A percentile compares a stretch with the other conserved stretches of the same genome.
Conservation (phyloP, 352 stramenopile species). For the Phytophthora uliginosa region DNA sequence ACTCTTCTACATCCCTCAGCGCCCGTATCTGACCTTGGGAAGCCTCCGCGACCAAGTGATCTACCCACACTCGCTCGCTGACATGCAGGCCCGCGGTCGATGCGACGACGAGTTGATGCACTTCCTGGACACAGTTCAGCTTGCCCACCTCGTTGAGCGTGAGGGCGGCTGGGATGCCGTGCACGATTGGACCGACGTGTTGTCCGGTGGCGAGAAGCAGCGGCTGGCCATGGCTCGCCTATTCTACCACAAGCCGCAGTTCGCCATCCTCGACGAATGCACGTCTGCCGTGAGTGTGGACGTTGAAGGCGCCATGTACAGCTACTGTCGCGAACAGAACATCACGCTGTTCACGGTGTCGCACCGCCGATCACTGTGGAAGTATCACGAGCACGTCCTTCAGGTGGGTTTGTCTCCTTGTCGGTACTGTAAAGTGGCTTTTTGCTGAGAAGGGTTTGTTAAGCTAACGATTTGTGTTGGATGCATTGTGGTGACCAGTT, state of each 20-base stretch:
- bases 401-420: conserved; percentile 37
- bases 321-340: conserved; percentile 75
- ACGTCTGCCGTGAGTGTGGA: conserved; percentile 83
- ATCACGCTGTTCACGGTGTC: conserved; percentile 93
- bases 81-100: conserved; percentile 54
- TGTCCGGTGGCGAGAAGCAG: conserved; percentile 92
- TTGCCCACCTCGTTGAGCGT: conserved; percentile 71
- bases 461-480: background rate
- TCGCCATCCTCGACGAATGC: conserved; percentile 90
- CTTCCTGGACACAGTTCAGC: conserved; percentile 79
- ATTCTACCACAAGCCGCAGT: conserved; percentile 90
- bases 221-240: conserved; percentile 86
- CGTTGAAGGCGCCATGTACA: conserved; percentile 89
- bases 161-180: conserved; percentile 77
- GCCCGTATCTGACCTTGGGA: conserved; percentile 85
- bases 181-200: conserved; percentile 85
- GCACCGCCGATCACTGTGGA: conserved; percentile 88
- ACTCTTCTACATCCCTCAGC: conserved; percentile 90
- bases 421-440: background rate
- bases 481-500: conserved; percentile 43
- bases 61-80: conserved; percentile 75
- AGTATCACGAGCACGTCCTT: conserved; percentile 88
- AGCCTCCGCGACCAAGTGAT: conserved; percentile 92
- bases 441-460: background rate
- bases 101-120: conserved; percentile 65